A percentile compares a stretch with the other conserved stretches of the same genome.
Evolutionary conservation across 1,284 basidiomycete species (phyloP).

Genomic region (Albatrellus sp.): DNA sequence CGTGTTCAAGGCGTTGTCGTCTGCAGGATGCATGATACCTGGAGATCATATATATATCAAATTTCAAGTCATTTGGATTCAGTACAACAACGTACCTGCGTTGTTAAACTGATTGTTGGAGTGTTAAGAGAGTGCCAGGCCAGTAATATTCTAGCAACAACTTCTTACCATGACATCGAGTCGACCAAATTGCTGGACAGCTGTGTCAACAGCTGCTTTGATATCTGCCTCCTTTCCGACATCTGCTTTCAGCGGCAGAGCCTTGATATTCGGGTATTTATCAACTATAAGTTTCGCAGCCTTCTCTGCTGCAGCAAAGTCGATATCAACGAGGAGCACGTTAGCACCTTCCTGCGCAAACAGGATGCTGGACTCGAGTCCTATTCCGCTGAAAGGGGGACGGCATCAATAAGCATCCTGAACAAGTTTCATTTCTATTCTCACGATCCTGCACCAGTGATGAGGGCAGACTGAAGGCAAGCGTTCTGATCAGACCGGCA

Average conservation of each 20-base stretch:
- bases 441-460: slow-evolving; percentile 81
- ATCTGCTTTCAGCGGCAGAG: slow-evolving; percentile 69
- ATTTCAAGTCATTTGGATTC: not conserved
- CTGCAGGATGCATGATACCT: slow-evolving; percentile 92
- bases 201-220: slow-evolving; percentile 68
- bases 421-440: slow-evolving; percentile 17
- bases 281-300: slow-evolving; percentile 54
- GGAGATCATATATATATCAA: not conserved
- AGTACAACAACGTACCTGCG: slow-evolving; percentile 37
- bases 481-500: slow-evolving; percentile 5
- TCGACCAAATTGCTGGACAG: slow-evolving; percentile 77
- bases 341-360: slow-evolving; percentile 89
- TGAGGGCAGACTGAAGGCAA: slow-evolving; percentile 49
- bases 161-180: slow-evolving; percentile 76
- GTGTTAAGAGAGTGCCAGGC: not conserved
- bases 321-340: slow-evolving; percentile 83
- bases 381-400: slow-evolving; percentile 62
- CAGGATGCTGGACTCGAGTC: slow-evolving; percentile 83
- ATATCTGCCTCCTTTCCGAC: slow-evolving; percentile 83
- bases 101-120: slow-evolving; percentile 64
- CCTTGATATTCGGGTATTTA: slow-evolving; percentile 61
- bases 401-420: not conserved
- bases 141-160: slow-evolving; percentile 16
- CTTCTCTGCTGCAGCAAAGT: slow-evolving; percentile 63
- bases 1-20: slow-evolving; percentile 91